phyloP scores from a whole-genome alignment of 2,329 filamentous ascomycete species.

The Aspergillus latus region DNA sequence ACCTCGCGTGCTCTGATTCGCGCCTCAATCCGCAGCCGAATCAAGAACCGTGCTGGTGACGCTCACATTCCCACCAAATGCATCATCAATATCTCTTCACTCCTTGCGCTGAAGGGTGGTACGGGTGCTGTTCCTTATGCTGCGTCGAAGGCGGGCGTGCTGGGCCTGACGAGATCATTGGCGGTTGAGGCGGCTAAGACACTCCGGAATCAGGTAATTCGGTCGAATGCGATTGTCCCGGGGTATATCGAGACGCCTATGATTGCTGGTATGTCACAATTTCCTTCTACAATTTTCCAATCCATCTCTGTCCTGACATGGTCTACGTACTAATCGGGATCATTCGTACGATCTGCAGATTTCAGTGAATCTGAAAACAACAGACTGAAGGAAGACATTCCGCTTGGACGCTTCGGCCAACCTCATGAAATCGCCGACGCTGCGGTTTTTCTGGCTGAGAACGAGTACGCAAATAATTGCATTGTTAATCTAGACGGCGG shows the following conservation, averaged over 20 bases:
- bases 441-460: slow-evolving; percentile 73
- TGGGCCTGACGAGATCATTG: slow-evolving; percentile 55
- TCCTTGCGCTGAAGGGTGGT: slow-evolving; percentile 69
- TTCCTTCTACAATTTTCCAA: too few relatives aligned
- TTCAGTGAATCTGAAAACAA: slow-evolving; percentile 39
- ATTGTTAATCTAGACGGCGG: slow-evolving; percentile 84
- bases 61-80: slow-evolving; percentile 61
- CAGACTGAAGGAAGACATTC: slow-evolving; percentile 54
- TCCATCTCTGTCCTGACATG: background rate
- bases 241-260: slow-evolving; percentile 82
- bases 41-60: slow-evolving; percentile 23
- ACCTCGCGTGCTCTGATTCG: slow-evolving; percentile 42
- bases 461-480: slow-evolving; percentile 83
- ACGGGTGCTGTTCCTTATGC: slow-evolving; percentile 72
- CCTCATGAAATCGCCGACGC: slow-evolving; percentile 77
- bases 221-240: slow-evolving; percentile 78
- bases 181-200: slow-evolving; percentile 35
- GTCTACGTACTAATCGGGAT: background rate
- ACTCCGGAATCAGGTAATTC: slow-evolving; percentile 65
- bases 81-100: slow-evolving; percentile 79
- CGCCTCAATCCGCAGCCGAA: slow-evolving; percentile 33
- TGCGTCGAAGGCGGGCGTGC: slow-evolving; percentile 75
- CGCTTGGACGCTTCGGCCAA: slow-evolving; percentile 65
- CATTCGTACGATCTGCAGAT: slow-evolving; percentile 31
- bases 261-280: slow-evolving; percentile 60